Base-by-base conservation (phyloP, 2,329 filamentous ascomycete species). In the Microsporum audouinii region DNA sequence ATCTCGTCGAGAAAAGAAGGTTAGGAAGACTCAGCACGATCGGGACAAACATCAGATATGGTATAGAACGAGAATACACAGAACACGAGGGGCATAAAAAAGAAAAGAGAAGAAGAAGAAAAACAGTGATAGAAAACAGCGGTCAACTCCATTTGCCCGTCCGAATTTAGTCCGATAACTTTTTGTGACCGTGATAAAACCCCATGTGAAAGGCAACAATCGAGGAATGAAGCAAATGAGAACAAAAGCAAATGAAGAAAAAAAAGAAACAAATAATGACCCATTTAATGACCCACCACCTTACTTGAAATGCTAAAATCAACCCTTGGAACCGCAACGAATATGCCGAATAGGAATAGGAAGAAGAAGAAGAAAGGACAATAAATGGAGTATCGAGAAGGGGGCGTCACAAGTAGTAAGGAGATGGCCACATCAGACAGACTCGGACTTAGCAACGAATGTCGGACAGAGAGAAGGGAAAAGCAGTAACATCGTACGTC, bases 81-180 rank as follows among this genome's bases (percentile, higher is more conserved):
- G 31, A 36, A 55, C 29, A 34, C 12, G 8, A 49, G 49, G 29
- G 49, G 29, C 31, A 55, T 34, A 53, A 34, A 53, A n/a, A 55
- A 36, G 5, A 36, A 17, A n/a, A 34, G 36, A 58, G 34, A 7
- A 38, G 29, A 41, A 33, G 34, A 39, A 59, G 41, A 31, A 55
- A 34, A 36, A 29, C 29, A 14, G 17, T 49, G 12, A 59, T 17
- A 47, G 31, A 43, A 23, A 27, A 59, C 8, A 47, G 39, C 8
- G 41, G 36, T 59, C 39, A 59, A 45, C 56, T 58, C 56, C 56
- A 27, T 41, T 43, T 58, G 56, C 56, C 49, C 56, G 27, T 58
- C 56, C 56, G n/a, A 58, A 45, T 58, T 58, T 58, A 58, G 36
- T 45, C 56, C 56, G 39, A 41, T 58, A 58, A 58, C 56, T 58